Evolutionary conservation across 352 stramenopile genomes (phyloP), one percentile per base, ranked within the genome.

Genomic region (Globisporangium carolinianum): DNA sequence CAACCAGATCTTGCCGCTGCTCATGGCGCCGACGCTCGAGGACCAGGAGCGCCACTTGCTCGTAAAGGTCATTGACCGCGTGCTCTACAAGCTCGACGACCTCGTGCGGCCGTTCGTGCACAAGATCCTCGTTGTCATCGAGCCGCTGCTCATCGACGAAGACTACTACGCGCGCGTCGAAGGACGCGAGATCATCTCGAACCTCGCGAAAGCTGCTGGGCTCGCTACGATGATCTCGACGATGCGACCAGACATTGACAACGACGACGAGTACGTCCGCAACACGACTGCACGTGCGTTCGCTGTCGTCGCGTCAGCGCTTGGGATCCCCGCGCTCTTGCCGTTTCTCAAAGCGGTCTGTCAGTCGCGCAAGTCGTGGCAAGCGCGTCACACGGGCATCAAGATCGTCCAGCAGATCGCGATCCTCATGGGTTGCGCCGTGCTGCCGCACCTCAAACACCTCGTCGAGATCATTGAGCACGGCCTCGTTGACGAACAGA

Each of bases 401-500:
- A 99, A 99, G 77, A 98, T 99, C 66, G 95, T 99, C 15, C 96
- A 98, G 72, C 97, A 99, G 67, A 98, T 99, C 60, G 95, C 97
- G 8, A 97, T 99, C 38, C 72, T 99, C 6, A 98, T 99, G 91
- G 97, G 97, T 11, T 98, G 97, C 64, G 97, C 96, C 10, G 90
- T 99, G 24, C 81, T 99, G 24, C 97, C 97, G 5, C 97, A 99
- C 58, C 67, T 99, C 17, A 95, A 97, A 42, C 94, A 99, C 63
- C 79, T 99, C 39, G 97, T 99, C 8, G 95, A 99, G 66, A 98
- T 99, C 67, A 97, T 99, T 37, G 92, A 97, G 55, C 90, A 99
- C 68, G 97, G 97, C 2, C 77, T 99, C 37, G 90, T 93, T 38
- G 97, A 99, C 66, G 97, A 99, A 49, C 96, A 98, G 65, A 99